Evolutionary conservation across 2,329 filamentous ascomycete species (phyloP).

Genomic region (Botrytis fragariae): DNA sequence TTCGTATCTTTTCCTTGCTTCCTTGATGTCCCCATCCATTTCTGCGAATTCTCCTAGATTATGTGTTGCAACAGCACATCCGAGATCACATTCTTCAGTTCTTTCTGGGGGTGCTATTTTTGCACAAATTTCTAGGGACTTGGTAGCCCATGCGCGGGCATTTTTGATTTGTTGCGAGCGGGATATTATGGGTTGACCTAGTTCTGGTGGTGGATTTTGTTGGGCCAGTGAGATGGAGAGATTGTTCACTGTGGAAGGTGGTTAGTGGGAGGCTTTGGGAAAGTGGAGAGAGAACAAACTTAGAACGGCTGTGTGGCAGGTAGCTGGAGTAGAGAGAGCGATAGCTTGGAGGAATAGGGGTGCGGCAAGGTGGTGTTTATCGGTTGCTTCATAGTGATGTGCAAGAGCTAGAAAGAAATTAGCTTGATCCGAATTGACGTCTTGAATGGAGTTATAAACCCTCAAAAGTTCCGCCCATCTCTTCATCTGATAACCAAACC

Average conservation of each 20-base stretch:
- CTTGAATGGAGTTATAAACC: constrained; percentile 41
- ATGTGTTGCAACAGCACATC: constrained; percentile 79
- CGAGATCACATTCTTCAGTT: constrained; percentile 77
- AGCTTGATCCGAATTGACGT: constrained; percentile 24
- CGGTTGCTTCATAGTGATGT: constrained; percentile 69
- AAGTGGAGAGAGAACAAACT: constrained; percentile 49
- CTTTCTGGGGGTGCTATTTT: constrained; percentile 64
- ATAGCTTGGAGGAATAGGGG: constrained; percentile 86
- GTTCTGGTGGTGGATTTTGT: constrained; percentile 39
- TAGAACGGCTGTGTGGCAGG: constrained; percentile 77
- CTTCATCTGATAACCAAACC: constrained; percentile 66
- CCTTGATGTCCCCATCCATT: constrained; percentile 62
- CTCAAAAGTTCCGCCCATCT: constrained; percentile 73
- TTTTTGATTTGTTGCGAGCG: constrained; percentile 63
- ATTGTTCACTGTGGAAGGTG: constrained; percentile 66
- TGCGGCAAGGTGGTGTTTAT: constrained; percentile 76
- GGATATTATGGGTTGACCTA: constrained; percentile 46
- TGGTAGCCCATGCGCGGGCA: constrained; percentile 74
- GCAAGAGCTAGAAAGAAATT: constrained; percentile 58
- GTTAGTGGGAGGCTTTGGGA: constrained; percentile 11
- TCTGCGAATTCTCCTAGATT: constrained; percentile 83
- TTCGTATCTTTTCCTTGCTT: constrained; percentile 66
- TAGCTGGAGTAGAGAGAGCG: constrained; percentile 58
- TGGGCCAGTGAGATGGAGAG: constrained; percentile 69
- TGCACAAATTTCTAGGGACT: constrained; percentile 66